Evolutionary conservation across 2,329 filamentous ascomycete species (phyloP), one percentile per base, ranked within the genome.

Genomic region (Blumeria hordei): DNA sequence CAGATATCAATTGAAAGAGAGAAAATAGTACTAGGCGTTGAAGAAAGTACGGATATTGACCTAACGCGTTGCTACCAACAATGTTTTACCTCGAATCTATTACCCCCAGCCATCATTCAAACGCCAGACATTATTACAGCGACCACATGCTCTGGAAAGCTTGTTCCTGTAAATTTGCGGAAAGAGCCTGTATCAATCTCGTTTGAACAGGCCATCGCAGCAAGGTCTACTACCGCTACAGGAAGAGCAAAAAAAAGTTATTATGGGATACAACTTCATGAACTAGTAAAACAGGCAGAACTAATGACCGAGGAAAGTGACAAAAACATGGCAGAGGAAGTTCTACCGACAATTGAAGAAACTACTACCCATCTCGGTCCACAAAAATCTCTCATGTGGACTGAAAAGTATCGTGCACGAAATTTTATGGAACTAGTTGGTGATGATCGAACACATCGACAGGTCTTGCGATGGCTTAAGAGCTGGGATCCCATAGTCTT

Each of bases 361-460:
- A 55, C 61, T 9, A 16, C 36, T 8, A 33, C 32, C 8, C 61
- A 59, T 44, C 36, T 58, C 12, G 64, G 63, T 58, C 18, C 66
- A 63, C 56, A 60, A 14, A 62, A 56, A 58, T 75, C 78, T 0
- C 67, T 86, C 35, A 71, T 98, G 64, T 98, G 92, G 92, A 94
- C 90, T 0, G 92, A 98, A 65, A 98, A 98, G 66, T 98, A 98
- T 65, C 81, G 92, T 37, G 92, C 92, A 33, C 79, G 80, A 58
- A 90, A 81, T 62, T 98, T 96, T 63, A 85, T 88, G 61, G 92
- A 98, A 61, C 73, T 98, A 0, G 86, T 94, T 51, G 93, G 93
- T 33, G 92, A 98, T 62, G 92, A 98, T 65, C 75, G 88, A 47
- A 96, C 90, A 32, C 93, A 98, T 67, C 79, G 92, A 57, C 76